These are phyloP conservation scores for Rozella allomycis DNA, from an alignment of 371 early-diverging fungal species.

Conservation along the genomic window DNA sequence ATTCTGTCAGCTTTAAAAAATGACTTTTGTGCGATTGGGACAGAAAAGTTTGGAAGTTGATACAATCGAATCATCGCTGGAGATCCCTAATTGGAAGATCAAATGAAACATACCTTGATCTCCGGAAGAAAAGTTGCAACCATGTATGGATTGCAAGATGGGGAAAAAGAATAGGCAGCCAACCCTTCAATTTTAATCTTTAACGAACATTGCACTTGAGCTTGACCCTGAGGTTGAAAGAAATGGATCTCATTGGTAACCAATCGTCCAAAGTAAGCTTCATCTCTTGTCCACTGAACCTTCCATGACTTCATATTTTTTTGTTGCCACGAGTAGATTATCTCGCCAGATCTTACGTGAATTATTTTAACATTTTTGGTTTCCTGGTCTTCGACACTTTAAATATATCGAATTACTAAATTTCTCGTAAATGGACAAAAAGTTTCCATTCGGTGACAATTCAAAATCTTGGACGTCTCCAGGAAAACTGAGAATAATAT, in stretches of 20 bases:
- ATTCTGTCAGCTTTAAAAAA: slow-evolving; percentile 83
- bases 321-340: too few relatives aligned
- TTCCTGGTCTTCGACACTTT: too few relatives aligned
- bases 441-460: too few relatives aligned
- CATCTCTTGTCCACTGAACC: slow-evolving; percentile 82
- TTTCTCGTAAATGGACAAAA: too few relatives aligned
- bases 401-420: too few relatives aligned
- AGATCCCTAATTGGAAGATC: slow-evolving; percentile 23
- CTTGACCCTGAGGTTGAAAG: slow-evolving; percentile 43
- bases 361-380: too few relatives aligned
- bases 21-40: slow-evolving; percentile 60
- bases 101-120: too few relatives aligned
- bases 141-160: slow-evolving; percentile 53
- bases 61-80: slow-evolving; percentile 63
- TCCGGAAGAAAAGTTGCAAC: slow-evolving; percentile 75
- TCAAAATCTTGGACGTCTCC: too few relatives aligned
- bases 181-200: slow-evolving; percentile 53
- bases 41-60: slow-evolving; percentile 43
- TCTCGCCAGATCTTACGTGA: too few relatives aligned
- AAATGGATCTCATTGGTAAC: slow-evolving; percentile 72
- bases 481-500: too few relatives aligned
- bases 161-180: slow-evolving; percentile 59
- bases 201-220: slow-evolving; percentile 14
- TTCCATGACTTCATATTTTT: too few relatives aligned
- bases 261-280: slow-evolving; percentile 60